These are phyloP conservation scores for Prunus mongolica DNA, from an alignment of 306 rosid genomes.

Conservation along the genomic window DNA sequence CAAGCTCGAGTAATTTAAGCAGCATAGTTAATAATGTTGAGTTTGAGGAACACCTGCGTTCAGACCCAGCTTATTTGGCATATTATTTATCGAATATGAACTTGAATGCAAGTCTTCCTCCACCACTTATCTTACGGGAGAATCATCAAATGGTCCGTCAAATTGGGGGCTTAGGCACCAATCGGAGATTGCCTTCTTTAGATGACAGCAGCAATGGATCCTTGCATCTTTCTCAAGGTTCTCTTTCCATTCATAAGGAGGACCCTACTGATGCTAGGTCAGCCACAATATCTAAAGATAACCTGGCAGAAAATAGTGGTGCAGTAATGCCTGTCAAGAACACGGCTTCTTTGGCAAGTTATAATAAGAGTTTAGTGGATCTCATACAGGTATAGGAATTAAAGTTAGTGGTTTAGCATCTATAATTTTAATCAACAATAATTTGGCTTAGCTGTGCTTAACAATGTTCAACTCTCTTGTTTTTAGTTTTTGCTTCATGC, in stretches of 20 bases:
- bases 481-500: background rate
- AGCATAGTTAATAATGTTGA: constrained; percentile 18
- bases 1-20: constrained; percentile 30
- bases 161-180: constrained; percentile 45
- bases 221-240: constrained; percentile 40
- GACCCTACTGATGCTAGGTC: constrained; percentile 65
- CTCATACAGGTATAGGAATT: constrained; percentile 53
- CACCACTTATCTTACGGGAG: constrained; percentile 51
- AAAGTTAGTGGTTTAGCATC: background rate
- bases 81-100: constrained; percentile 52
- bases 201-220: constrained; percentile 54
- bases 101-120: constrained; percentile 66
- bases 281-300: constrained; percentile 38
- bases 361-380: constrained; percentile 54
- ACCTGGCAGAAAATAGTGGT: constrained; percentile 26
- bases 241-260: constrained; percentile 63
- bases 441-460: background rate
- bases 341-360: constrained; percentile 26
- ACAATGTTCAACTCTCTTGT: background rate
- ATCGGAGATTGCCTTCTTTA: constrained; percentile 37
- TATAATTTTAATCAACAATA: background rate
- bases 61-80: constrained; percentile 57
- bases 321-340: constrained; percentile 24
- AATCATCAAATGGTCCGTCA: constrained; percentile 38
- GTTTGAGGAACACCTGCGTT: constrained; percentile 47